These are phyloP conservation scores for Sphaceloma murrayae DNA, from an alignment of 2,329 filamentous ascomycete species.

Conservation along the genomic window DNA sequence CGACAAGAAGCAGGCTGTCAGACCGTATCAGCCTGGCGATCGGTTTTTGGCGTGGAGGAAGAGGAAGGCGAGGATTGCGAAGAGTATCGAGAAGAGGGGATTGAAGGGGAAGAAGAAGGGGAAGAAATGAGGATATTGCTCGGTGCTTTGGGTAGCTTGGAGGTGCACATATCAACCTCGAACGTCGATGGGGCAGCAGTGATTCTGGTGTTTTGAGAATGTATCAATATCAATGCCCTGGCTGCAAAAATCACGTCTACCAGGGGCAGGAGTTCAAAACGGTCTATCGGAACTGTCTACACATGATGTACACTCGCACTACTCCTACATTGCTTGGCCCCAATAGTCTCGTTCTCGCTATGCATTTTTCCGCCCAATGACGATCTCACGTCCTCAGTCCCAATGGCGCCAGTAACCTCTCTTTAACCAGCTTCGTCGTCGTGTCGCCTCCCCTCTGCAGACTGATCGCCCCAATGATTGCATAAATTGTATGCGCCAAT, in stretches of 20 bases:
- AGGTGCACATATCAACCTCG: too few relatives aligned
- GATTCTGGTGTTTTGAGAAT: too few relatives aligned
- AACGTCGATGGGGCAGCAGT: too few relatives aligned
- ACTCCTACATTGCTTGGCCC: too few relatives aligned
- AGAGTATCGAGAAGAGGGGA: slow-evolving; percentile 45
- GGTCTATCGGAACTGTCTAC: background rate
- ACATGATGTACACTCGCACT: background rate
- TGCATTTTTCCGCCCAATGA: too few relatives aligned
- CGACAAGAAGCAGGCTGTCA: slow-evolving; percentile 50
- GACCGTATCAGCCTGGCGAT: slow-evolving; percentile 48
- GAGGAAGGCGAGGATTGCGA: slow-evolving; percentile 41
- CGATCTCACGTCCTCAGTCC: slow-evolving; percentile 23
- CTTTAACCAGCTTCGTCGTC: slow-evolving; percentile 63
- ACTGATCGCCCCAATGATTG: slow-evolving; percentile 81
- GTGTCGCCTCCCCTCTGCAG: slow-evolving; percentile 74
- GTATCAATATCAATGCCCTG: too few relatives aligned
- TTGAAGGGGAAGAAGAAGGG: slow-evolving; percentile 16
- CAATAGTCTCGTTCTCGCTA: too few relatives aligned
- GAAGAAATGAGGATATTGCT: slow-evolving; percentile 10
- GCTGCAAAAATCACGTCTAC: too few relatives aligned
- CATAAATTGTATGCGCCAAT: slow-evolving; percentile 67
- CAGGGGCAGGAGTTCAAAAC: too few relatives aligned
- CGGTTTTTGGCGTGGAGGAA: slow-evolving; percentile 58
- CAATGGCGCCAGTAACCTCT: slow-evolving; percentile 57
- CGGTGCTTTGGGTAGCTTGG: too few relatives aligned